These are phyloP conservation scores for Teratosphaeria nubilosa DNA, from an alignment of 2,329 filamentous ascomycete species.

Conservation along the genomic window DNA sequence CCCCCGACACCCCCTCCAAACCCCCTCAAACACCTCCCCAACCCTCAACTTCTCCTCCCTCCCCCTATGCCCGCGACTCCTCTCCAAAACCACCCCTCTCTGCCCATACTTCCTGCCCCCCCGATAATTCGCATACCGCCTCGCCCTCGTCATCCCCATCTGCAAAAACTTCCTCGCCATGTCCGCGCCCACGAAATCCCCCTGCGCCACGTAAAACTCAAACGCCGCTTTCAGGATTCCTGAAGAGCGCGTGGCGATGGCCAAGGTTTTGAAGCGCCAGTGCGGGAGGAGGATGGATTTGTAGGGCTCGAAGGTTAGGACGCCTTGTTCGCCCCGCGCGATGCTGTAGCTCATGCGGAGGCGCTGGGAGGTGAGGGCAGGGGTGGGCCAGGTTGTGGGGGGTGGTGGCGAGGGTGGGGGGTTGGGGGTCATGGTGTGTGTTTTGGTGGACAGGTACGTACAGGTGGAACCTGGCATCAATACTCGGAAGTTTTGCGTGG, in stretches of 20 bases:
- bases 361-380: slow-evolving; percentile 18
- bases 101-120: slow-evolving; percentile 45
- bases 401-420: background rate
- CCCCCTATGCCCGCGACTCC: slow-evolving; percentile 36
- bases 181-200: slow-evolving; percentile 55
- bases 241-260: slow-evolving; percentile 43
- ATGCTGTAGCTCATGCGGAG: slow-evolving; percentile 46
- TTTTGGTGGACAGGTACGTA: too few species aligned
- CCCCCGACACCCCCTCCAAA: slow-evolving; percentile 39
- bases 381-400: slow-evolving; percentile 11
- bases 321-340: slow-evolving; percentile 50
- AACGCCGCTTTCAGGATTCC: slow-evolving; percentile 42
- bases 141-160: slow-evolving; percentile 55
- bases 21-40: slow-evolving; percentile 39
- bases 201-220: slow-evolving; percentile 38
- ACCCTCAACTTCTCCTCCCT: slow-evolving; percentile 42
- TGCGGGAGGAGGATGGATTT: slow-evolving; percentile 49
- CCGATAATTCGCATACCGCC: slow-evolving; percentile 47
- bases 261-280: slow-evolving; percentile 49
- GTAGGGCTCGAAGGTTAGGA: slow-evolving; percentile 54
- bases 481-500: too few species aligned
- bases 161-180: slow-evolving; percentile 56
- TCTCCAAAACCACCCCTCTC: slow-evolving; percentile 29
- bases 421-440: background rate
- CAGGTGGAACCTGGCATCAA: too few species aligned